Conservation (phyloP, 192 early-diverging fungal species). For the Dimargaris cristalligena region DNA sequence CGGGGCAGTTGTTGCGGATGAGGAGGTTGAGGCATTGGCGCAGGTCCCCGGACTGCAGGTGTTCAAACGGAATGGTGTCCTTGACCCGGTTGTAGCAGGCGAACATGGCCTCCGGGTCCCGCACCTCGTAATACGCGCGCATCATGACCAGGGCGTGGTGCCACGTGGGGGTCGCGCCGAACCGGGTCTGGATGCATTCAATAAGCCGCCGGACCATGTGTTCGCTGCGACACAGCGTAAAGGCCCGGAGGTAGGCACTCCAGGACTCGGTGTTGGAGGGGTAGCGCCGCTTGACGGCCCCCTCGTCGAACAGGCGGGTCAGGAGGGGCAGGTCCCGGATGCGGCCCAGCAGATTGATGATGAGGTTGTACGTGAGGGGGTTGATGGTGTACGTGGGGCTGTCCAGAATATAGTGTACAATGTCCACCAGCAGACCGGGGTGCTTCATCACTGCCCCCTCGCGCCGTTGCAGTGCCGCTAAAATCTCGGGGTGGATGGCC, state of each 20-base stretch:
- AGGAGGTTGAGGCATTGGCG: not conserved
- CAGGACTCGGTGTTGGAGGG: not conserved
- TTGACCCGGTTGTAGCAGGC: not conserved
- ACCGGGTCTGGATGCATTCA: not conserved
- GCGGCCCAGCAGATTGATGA: not conserved
- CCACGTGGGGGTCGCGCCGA: not conserved
- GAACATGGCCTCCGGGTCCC: not conserved
- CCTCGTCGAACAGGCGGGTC: not conserved
- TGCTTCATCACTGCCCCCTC: not conserved
- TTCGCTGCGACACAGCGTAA: not conserved
- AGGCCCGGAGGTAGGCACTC: not conserved
- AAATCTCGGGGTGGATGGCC: not conserved
- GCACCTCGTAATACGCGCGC: not conserved
- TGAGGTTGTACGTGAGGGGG: not conserved
- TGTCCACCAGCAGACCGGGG: not conserved
- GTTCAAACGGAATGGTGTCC: not conserved
- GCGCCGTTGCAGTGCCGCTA: not conserved
- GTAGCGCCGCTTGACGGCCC: not conserved
- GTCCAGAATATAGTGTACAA: not conserved
- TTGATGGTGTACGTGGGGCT: not conserved
- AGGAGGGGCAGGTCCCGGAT: not conserved
- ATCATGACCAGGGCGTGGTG: not conserved
- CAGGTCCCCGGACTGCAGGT: not conserved
- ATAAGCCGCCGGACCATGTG: not conserved
- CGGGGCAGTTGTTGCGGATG: not conserved